Percentiles rank a stretch among this genome's conserved stretches.
These are phyloP conservation scores for Malus domestica DNA, from an alignment of 306 rosid species.

Conservation along the genomic window DNA sequence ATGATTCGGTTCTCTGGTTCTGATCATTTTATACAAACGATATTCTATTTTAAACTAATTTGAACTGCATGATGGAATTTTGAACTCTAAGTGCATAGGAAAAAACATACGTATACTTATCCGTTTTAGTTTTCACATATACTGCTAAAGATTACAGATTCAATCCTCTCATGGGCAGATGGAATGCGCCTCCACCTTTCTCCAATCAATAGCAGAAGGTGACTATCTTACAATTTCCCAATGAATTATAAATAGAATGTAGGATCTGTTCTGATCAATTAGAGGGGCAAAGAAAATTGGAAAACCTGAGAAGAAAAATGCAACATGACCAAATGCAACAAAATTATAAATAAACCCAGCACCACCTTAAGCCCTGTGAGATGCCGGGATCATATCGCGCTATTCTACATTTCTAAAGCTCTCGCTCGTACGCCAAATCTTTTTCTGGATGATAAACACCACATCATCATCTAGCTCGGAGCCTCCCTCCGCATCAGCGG, in stretches of 20 bases:
- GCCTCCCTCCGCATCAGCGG: conserved; percentile 48
- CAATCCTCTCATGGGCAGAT: not conserved
- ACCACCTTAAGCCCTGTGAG: not conserved
- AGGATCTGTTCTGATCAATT: not conserved
- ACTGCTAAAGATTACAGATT: not conserved
- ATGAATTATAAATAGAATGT: conserved; percentile 3
- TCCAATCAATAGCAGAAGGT: not conserved
- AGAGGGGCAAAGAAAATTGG: conserved; percentile 2
- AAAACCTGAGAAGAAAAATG: not conserved
- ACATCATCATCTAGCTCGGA: conserved; percentile 49
- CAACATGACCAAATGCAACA: conserved; percentile 13
- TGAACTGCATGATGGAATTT: not conserved
- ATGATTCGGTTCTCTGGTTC: too few species aligned
- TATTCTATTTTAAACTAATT: too few species aligned
- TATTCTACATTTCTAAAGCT: conserved; percentile 70
- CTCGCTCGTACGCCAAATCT: conserved; percentile 79
- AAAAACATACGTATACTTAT: not conserved
- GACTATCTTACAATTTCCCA: conserved; percentile 20
- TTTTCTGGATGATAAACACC: conserved; percentile 73
- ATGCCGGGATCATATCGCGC: not conserved
- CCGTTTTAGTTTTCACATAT: not conserved
- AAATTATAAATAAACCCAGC: conserved; percentile 20
- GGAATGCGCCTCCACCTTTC: not conserved
- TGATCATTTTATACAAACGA: too few species aligned
- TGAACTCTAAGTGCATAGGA: not conserved